Conservation (phyloP, 768 basidiomycete genomes). For the Leccinum pellstonianum region DNA sequence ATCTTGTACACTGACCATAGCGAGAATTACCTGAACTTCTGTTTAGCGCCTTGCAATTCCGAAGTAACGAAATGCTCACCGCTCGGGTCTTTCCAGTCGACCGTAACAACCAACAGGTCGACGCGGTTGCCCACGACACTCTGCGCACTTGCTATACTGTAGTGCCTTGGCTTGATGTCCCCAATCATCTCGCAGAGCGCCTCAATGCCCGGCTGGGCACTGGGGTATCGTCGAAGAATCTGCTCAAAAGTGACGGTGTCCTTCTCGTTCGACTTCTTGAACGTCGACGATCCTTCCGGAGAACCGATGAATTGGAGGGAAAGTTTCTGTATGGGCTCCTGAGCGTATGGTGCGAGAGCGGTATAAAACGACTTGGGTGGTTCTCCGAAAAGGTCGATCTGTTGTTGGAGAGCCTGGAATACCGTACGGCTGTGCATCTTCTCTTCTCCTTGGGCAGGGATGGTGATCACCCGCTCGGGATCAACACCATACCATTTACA, state of each 20-base stretch:
- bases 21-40: conserved; percentile 57
- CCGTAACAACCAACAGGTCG: conserved; percentile 92
- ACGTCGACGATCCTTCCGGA: conserved; percentile 85
- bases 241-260: conserved; percentile 95
- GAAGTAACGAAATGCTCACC: conserved; percentile 48
- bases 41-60: conserved; percentile 5
- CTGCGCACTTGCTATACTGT: conserved; percentile 96
- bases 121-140: conserved; percentile 93
- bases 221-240: conserved; percentile 70
- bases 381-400: conserved; percentile 93
- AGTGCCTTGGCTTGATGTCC: conserved; percentile 96
- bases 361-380: conserved; percentile 96
- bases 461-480: conserved; percentile 73
- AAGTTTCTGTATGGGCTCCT: conserved; percentile 64
- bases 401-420: conserved; percentile 93
- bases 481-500: conserved; percentile 91
- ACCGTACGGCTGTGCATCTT: conserved; percentile 90
- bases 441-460: conserved; percentile 66
- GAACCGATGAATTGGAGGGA: conserved; percentile 90
- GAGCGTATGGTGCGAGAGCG: conserved; percentile 77
- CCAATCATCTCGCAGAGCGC: conserved; percentile 85
- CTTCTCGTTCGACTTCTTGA: conserved; percentile 94
- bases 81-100: conserved; percentile 85
- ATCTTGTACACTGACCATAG: conserved; percentile 96
- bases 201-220: conserved; percentile 81